Evolutionary conservation across 1,284 basidiomycete species (phyloP), one percentile per base, ranked within the genome.

Genomic region (Melampsora abietis-canadensis): DNA sequence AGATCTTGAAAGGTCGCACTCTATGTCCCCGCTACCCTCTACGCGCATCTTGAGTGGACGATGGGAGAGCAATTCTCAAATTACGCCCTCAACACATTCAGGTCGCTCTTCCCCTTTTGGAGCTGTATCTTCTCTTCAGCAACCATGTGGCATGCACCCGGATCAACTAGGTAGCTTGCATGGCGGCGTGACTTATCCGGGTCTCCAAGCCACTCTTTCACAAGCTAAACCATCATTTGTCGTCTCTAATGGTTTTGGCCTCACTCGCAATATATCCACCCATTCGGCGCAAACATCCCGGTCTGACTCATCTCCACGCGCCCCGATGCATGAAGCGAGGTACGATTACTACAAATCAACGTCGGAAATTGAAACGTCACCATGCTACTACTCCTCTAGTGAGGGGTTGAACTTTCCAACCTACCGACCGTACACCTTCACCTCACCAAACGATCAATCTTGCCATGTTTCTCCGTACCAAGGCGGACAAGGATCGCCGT

Each of bases 101-200:
- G 27, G 51, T 54, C 51, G 51, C n/a, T 54, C 51, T 54, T 54
- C 51, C 6, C 51, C 51, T 54, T 54, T 21, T 21, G 27, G 51
- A n/a, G 51, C n/a, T 8, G 51, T 54, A n/a, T 27, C 51, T 54
- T 5, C 51, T n/a, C 27, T 21, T 12, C 51, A 54, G 5, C 51
- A 54, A 27, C 51, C n/a, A 21, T 54, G 19, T 54, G n/a, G 19
- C 2, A 54, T 54, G 19, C 27, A 54, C 14, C n/a, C 51, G n/a
- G 51, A 54, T 21, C n/a, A 54, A 27, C n/a, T 21, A 21, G 7
- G 10, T 54, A 27, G 14, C 19, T 54, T 19, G 19, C 51, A 54
- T 8, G 19, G 27, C 51, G 21, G 51, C n/a, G 51, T 54, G 51
- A 54, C 27, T 17, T 54, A 54, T 27, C 51, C 51, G 21, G 51